Percentiles rank a stretch among this genome's conserved stretches.
These are phyloP conservation scores for Diaporthe capsici DNA, from an alignment of 2,329 filamentous ascomycete genomes.

Conservation along the genomic window DNA sequence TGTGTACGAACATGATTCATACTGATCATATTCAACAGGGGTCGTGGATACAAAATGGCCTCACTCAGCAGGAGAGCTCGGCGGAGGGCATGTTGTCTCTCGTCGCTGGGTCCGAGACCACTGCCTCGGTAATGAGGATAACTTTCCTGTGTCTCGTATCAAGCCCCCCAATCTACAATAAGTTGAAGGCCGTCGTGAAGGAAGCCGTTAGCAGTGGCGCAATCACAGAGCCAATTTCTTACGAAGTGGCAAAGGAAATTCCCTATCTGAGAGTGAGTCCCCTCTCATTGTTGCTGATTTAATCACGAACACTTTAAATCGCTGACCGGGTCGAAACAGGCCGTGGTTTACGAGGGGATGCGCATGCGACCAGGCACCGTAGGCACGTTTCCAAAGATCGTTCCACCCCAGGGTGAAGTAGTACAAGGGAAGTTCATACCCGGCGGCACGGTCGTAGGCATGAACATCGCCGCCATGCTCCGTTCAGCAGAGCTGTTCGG, in stretches of 20 bases:
- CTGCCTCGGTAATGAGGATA: slow-evolving; percentile 32
- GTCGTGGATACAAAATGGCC: slow-evolving; percentile 46
- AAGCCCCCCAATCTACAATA: slow-evolving; percentile 57
- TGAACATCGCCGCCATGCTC: slow-evolving; percentile 71
- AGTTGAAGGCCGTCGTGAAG: slow-evolving; percentile 63
- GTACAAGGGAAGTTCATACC: slow-evolving; percentile 43
- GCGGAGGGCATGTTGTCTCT: slow-evolving; percentile 50
- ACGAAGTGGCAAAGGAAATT: slow-evolving; percentile 50
- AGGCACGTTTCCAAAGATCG: slow-evolving; percentile 44
- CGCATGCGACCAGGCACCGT: slow-evolving; percentile 61
- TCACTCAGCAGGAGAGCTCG: slow-evolving; percentile 58
- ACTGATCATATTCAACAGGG: background rate
- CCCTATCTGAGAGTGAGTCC: slow-evolving; percentile 57
- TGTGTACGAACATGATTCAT: too few species aligned
- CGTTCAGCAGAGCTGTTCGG: slow-evolving; percentile 71
- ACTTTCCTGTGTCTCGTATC: slow-evolving; percentile 58
- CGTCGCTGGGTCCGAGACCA: slow-evolving; percentile 38
- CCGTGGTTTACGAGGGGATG: slow-evolving; percentile 65
- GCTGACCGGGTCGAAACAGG: slow-evolving; percentile 44
- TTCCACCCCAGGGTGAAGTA: slow-evolving; percentile 49
- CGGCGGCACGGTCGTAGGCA: slow-evolving; percentile 38
- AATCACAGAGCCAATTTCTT: slow-evolving; percentile 43
- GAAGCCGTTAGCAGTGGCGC: slow-evolving; percentile 51
- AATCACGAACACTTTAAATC: rapidly evolving
- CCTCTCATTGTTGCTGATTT: background rate